Percentiles rank a stretch among this genome's conserved stretches.
These are phyloP conservation scores for Paxillus rubicundulus DNA, from an alignment of 768 basidiomycete species.

Conservation along the genomic window DNA sequence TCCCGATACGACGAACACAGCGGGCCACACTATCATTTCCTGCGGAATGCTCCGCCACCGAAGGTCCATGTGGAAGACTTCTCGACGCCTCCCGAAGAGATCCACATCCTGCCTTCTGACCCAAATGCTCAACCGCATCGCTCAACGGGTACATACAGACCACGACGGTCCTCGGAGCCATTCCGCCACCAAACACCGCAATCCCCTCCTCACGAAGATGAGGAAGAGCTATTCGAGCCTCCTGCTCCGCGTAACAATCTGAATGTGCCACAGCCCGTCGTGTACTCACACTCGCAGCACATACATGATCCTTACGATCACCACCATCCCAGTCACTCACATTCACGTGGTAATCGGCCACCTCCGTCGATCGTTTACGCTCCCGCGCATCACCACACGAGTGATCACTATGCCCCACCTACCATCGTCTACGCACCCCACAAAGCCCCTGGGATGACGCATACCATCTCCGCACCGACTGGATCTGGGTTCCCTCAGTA, in stretches of 20 bases:
- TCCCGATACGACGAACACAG: constrained; percentile 27
- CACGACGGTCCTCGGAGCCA: constrained; percentile 31
- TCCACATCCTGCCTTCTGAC: constrained; percentile 57
- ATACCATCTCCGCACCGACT: constrained; percentile 65
- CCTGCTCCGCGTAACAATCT: constrained; percentile 19
- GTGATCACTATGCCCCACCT: constrained; percentile 57
- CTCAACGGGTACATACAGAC: constrained; percentile 26
- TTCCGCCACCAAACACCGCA: constrained; percentile 22
- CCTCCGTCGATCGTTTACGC: constrained; percentile 64
- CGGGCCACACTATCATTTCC: constrained; percentile 5
- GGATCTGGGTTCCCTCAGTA: constrained; percentile 37
- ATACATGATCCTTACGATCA: constrained; percentile 35
- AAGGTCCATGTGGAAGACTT: constrained; percentile 18
- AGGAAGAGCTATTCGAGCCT: constrained; percentile 34
- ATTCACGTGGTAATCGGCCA: constrained; percentile 36
- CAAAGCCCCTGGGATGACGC: constrained; percentile 61
- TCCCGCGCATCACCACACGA: constrained; percentile 33
- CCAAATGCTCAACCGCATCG: constrained; percentile 36
- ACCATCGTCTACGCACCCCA: constrained; percentile 54
- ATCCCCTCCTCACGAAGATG: constrained; percentile 16
- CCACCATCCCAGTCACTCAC: constrained; percentile 34
- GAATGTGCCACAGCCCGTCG: constrained; percentile 24
- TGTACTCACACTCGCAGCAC: constrained; percentile 42
- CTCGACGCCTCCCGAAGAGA: constrained; percentile 52
- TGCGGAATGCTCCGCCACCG: constrained; percentile 20